Evolutionary conservation across 768 basidiomycete genomes (phyloP).

Genomic region (Nevesoporus exiguus): DNA sequence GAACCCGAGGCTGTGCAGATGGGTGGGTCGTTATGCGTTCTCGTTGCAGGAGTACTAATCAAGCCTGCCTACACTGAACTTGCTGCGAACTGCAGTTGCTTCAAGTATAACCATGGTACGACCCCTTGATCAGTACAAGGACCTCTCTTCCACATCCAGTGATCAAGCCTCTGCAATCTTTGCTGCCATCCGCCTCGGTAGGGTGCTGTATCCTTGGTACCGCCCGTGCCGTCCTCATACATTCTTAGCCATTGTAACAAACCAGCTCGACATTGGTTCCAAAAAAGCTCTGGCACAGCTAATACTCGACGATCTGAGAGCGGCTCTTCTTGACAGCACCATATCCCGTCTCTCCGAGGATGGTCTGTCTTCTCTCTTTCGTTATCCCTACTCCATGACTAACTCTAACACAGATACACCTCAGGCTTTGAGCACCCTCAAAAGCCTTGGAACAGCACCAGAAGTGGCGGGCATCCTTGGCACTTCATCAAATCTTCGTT

Average conservation of each 20-base stretch:
- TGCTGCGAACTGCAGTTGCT: neutral
- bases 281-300: conserved; percentile 54
- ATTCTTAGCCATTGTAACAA: conserved; percentile 12
- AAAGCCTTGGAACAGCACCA: conserved; percentile 69
- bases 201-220: conserved; percentile 6
- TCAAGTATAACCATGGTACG: conserved; percentile 14
- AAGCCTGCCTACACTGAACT: neutral
- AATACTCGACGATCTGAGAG: conserved; percentile 59
- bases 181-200: conserved; percentile 17
- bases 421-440: conserved; percentile 66
- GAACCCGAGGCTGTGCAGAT: conserved; percentile 16
- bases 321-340: conserved; percentile 31
- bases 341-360: conserved; percentile 50
- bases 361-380: conserved; percentile 40
- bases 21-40: neutral
- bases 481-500: conserved; percentile 50
- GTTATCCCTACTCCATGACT: neutral
- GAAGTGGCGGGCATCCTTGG: conserved; percentile 64
- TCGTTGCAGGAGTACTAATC: neutral
- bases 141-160: conserved; percentile 13
- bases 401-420: conserved; percentile 50
- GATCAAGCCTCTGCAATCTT: conserved; percentile 7
- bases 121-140: conserved; percentile 16
- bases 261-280: conserved; percentile 35
- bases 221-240: conserved; percentile 8